phyloP scores from a whole-genome alignment of 148 eudicot genomes.

The Agrostemma githago region DNA sequence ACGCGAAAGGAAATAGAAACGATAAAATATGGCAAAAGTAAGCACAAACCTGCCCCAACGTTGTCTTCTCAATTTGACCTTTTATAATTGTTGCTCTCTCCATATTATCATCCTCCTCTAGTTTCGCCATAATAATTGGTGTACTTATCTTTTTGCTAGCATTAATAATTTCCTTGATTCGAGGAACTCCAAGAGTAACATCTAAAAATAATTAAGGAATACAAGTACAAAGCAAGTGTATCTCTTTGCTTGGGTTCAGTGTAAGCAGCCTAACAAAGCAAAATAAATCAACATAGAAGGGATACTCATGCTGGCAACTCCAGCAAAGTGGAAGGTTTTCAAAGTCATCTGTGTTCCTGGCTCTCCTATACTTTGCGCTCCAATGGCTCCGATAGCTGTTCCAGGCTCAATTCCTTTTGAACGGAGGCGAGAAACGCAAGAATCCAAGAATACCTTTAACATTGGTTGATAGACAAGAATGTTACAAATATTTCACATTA shows the following conservation, averaged over 20 bases:
- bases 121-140: conserved; percentile 70
- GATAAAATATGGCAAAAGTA: background rate
- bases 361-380: conserved; percentile 99
- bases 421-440: conserved; percentile 77
- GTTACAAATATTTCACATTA: background rate
- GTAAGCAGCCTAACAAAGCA: background rate
- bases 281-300: conserved; percentile 19
- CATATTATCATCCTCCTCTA: conserved; percentile 37
- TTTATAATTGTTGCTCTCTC: conserved; percentile 50
- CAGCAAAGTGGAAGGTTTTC: conserved; percentile 98
- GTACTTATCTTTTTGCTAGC: conserved; percentile 89
- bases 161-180: conserved; percentile 83
- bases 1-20: background rate
- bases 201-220: conserved; percentile 60
- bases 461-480: conserved; percentile 3
- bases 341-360: conserved; percentile 99
- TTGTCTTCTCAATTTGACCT: conserved; percentile 77
- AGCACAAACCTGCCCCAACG: conserved; percentile 63
- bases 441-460: conserved; percentile 64
- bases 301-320: conserved; percentile 99
- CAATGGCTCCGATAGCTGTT: conserved; percentile 94
- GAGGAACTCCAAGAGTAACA: conserved; percentile 98
- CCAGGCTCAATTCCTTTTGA: conserved; percentile 80
- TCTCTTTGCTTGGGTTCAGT: background rate
- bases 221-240: background rate